A percentile compares a stretch with the other conserved stretches of the same genome.
Conservation (phyloP, 2,329 filamentous ascomycete genomes). For the Whalleya microplaca region DNA sequence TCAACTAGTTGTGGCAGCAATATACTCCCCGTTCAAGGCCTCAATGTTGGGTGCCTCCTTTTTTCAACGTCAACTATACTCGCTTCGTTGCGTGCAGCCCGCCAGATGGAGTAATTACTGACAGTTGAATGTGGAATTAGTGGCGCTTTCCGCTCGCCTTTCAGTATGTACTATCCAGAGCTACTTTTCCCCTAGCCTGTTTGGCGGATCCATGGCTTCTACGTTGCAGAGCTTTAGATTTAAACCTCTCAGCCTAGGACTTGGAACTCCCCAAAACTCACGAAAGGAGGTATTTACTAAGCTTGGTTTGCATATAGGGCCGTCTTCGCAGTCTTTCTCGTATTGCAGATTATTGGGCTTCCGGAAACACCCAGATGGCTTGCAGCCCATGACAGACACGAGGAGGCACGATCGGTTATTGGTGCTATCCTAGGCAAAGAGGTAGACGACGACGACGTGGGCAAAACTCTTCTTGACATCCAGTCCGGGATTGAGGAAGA, state of each 20-base stretch:
- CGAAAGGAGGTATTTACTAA: background rate
- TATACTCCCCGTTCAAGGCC: background rate
- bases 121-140: constrained; percentile 2
- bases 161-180: constrained; percentile 27
- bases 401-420: constrained; percentile 32
- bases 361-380: constrained; percentile 45
- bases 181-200: background rate
- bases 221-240: no score
- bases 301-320: constrained; percentile 8
- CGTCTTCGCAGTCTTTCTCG: constrained; percentile 42
- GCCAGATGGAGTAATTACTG: constrained; percentile 22
- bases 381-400: constrained; percentile 37
- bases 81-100: constrained; percentile 34
- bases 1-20: background rate
- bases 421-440: constrained; percentile 20
- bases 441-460: constrained; percentile 23
- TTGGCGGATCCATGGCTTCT: no score
- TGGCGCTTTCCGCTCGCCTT: constrained; percentile 50
- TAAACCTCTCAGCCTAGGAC: no score
- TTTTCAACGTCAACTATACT: background rate
- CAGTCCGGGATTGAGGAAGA: constrained; percentile 24
- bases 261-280: no score
- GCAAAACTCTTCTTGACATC: constrained; percentile 18
- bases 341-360: constrained; percentile 40
- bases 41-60: background rate